Evolutionary conservation across 176 grass and related monocot genomes (phyloP).

Genomic region (Avena atlantica): DNA sequence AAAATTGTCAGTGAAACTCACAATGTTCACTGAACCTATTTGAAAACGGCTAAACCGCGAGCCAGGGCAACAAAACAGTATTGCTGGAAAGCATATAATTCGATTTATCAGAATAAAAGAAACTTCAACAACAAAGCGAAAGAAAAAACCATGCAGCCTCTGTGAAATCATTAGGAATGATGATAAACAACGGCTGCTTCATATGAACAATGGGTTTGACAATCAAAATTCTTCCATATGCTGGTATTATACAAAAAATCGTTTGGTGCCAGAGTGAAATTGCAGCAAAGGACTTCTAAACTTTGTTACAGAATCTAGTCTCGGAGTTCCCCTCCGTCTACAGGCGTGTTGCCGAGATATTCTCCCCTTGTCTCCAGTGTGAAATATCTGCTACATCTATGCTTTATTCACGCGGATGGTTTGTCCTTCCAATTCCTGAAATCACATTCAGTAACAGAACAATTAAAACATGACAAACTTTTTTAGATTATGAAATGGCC

Average conservation of each 20-base stretch:
- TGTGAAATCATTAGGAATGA: not conserved
- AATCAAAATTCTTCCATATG: constrained; percentile 36
- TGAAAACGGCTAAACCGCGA: not conserved
- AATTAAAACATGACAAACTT: constrained; percentile 2
- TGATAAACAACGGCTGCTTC: not conserved
- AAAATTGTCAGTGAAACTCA: not conserved
- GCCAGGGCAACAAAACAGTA: not conserved
- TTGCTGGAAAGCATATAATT: not conserved
- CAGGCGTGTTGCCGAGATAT: constrained; percentile 21
- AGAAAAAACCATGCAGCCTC: not conserved
- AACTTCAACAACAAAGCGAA: not conserved
- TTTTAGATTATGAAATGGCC: not conserved
- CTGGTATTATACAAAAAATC: constrained; percentile 46
- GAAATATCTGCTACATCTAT: constrained; percentile 49
- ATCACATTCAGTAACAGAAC: constrained; percentile 32
- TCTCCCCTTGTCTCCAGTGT: not conserved
- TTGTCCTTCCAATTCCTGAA: constrained; percentile 98
- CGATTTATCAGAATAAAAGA: not conserved
- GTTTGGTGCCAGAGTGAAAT: constrained; percentile 6
- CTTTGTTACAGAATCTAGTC: constrained; percentile 42
- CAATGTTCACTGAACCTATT: not conserved
- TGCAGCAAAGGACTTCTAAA: constrained; percentile 11
- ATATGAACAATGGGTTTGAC: constrained; percentile 39
- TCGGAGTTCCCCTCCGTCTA: constrained; percentile 33
- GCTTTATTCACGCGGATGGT: constrained; percentile 94